Evolutionary conservation across 2,329 filamentous ascomycete species (phyloP).

Genomic region (Periconia digitata): DNA sequence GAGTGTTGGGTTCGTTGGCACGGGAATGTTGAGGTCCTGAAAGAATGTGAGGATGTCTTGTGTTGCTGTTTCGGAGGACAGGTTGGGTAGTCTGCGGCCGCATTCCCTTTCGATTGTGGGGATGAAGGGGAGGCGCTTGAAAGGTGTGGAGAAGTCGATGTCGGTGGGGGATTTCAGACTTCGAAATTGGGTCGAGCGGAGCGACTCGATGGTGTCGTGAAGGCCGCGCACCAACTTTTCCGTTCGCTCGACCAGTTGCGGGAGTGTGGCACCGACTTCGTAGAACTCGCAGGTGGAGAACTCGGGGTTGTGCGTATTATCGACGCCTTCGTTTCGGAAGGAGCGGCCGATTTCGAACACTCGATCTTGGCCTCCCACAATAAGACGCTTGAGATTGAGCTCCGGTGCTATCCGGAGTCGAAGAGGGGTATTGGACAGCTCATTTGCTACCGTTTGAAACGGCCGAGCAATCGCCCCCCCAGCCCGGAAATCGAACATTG

Average conservation of each 20-base stretch:
- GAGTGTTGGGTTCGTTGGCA: constrained; percentile 58
- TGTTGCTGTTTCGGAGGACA: constrained; percentile 55
- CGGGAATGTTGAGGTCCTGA: constrained; percentile 48
- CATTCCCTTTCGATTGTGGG: constrained; percentile 73
- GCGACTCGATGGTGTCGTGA: constrained; percentile 42
- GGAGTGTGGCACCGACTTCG: constrained; percentile 76
- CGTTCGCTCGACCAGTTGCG: constrained; percentile 74
- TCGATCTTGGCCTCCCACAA: constrained; percentile 83
- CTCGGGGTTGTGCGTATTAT: constrained; percentile 85
- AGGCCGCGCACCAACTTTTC: constrained; percentile 64
- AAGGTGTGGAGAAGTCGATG: constrained; percentile 61
- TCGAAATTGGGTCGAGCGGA: constrained; percentile 44
- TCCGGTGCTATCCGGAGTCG: constrained; percentile 89
- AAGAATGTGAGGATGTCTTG: constrained; percentile 61
- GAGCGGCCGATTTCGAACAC: constrained; percentile 92
- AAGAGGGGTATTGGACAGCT: constrained; percentile 71
- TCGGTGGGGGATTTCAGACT: constrained; percentile 46
- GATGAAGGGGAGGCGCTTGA: constrained; percentile 76
- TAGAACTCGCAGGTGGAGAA: constrained; percentile 99
- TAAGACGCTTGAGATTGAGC: constrained; percentile 88
- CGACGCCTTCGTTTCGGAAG: constrained; percentile 84
- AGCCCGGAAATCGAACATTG: constrained; percentile 78
- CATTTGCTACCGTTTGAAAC: constrained; percentile 78
- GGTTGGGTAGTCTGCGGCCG: constrained; percentile 62
- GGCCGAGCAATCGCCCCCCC: constrained; percentile 87